phyloP scores from a whole-genome alignment of 2,329 filamentous ascomycete genomes.

The Endocalyx cinctus region DNA sequence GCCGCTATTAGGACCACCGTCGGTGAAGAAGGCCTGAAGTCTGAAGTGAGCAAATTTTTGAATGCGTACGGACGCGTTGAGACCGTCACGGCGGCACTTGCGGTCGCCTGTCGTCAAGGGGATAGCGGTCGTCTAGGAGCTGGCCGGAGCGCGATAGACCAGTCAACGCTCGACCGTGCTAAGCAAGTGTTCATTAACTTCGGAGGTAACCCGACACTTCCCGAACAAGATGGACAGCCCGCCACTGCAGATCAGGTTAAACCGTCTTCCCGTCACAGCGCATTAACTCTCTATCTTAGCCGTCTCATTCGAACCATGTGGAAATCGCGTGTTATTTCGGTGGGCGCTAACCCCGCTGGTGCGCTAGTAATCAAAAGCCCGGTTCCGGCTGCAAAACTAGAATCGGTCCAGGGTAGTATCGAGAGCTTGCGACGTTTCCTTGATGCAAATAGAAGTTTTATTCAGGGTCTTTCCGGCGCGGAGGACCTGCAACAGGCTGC shows the following conservation, averaged over 20 bases:
- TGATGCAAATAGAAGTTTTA: constrained; percentile 80
- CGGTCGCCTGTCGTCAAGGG: constrained; percentile 91
- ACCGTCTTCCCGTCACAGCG: constrained; percentile 85
- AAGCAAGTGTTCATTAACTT: constrained; percentile 87
- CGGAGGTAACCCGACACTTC: constrained; percentile 80
- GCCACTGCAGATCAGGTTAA: constrained; percentile 76
- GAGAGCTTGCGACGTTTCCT: constrained; percentile 78
- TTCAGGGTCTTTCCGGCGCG: constrained; percentile 89
- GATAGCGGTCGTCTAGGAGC: constrained; percentile 69
- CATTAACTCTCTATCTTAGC: constrained; percentile 80
- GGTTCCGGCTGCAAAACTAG: constrained; percentile 64
- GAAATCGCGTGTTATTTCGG: constrained; percentile 70
- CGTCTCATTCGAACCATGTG: constrained; percentile 86
- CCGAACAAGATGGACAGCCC: constrained; percentile 68
- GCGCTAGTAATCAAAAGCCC: constrained; percentile 62
- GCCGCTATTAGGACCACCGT: constrained; percentile 68
- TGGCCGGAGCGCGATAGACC: constrained; percentile 71
- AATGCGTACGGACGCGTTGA: constrained; percentile 83
- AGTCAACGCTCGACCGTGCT: constrained; percentile 79
- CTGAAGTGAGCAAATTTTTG: constrained; percentile 78
- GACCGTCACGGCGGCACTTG: constrained; percentile 83
- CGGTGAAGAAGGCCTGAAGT: constrained; percentile 76
- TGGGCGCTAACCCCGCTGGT: constrained; percentile 47
- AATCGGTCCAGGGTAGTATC: constrained; percentile 73
- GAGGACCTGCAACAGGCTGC: constrained; percentile 74